Percentiles rank a stretch among this genome's conserved stretches.
Evolutionary conservation across 805 yeast genomes (phyloP).

Genomic region (Ogataea trehaloabstinens): DNA sequence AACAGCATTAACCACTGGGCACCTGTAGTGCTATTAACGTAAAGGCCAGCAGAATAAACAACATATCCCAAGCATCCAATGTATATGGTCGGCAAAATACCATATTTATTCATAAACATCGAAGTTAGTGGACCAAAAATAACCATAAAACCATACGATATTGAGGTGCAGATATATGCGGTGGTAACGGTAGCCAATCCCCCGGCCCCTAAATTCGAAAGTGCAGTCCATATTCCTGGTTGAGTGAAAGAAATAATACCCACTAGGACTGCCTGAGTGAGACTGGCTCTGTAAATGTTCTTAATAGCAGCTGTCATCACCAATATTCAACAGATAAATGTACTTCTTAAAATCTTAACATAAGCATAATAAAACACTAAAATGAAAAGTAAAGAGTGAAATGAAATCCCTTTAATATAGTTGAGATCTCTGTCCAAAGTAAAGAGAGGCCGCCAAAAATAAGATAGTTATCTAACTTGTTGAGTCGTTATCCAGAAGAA

Average conservation of each 20-base stretch:
- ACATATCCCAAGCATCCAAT: constrained; percentile 27
- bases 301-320: no score
- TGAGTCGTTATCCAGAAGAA: no score
- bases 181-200: constrained; percentile 10
- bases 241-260: constrained; percentile 13
- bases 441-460: no score
- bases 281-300: constrained; percentile 7
- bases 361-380: no score
- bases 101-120: constrained; percentile 21
- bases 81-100: constrained; percentile 17
- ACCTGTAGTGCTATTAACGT: constrained; percentile 27
- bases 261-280: constrained; percentile 12
- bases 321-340: no score
- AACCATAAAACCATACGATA: constrained; percentile 22
- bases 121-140: constrained; percentile 21
- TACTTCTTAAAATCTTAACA: no score
- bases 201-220: constrained; percentile 13
- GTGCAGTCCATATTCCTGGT: constrained; percentile 12
- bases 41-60: constrained; percentile 27
- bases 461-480: no score
- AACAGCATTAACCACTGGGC: constrained; percentile 23
- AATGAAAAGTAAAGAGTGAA: no score
- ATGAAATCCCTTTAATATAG: no score
- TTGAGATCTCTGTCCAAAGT: no score
- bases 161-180: constrained; percentile 8